These are phyloP conservation scores for Hypoxylon sp. DNA, from an alignment of 2,329 filamentous ascomycete species.

Conservation along the genomic window DNA sequence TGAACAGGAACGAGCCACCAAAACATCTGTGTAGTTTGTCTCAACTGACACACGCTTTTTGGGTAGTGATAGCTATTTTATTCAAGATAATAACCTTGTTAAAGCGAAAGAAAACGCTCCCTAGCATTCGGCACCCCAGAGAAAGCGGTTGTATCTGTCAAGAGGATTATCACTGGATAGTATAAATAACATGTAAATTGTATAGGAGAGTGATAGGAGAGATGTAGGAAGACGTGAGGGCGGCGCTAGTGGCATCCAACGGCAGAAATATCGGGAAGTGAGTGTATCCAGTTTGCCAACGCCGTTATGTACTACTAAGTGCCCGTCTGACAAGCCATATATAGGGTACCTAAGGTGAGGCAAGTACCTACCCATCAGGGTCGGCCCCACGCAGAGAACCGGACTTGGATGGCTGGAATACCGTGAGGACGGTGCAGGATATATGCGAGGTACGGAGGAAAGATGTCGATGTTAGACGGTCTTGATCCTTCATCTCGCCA, in stretches of 20 bases:
- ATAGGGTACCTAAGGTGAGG: constrained; percentile 2
- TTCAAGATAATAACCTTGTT: not conserved
- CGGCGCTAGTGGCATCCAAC: constrained; percentile 37
- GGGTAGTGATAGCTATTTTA: not conserved
- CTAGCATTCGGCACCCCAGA: not conserved
- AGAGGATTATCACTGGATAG: constrained; percentile 11
- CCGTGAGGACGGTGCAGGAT: constrained; percentile 1
- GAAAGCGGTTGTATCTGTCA: constrained; percentile 11
- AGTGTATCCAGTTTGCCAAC: constrained; percentile 28
- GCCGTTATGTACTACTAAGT: constrained; percentile 10
- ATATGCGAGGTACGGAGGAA: constrained; percentile 6
- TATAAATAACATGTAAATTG: constrained; percentile 20
- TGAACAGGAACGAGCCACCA: not conserved
- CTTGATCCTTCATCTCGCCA: constrained; percentile 11
- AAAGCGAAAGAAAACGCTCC: not conserved
- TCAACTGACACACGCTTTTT: not conserved
- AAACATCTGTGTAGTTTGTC: not conserved
- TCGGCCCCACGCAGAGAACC: constrained; percentile 7
- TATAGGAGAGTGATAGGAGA: constrained; percentile 25
- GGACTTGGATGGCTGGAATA: constrained; percentile 7
- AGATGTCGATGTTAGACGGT: not conserved
- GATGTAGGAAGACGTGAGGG: constrained; percentile 19
- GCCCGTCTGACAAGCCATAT: not conserved
- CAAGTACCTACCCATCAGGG: constrained; percentile 9
- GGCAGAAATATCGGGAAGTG: constrained; percentile 49